Conservation (phyloP, 345 rosid species). For the Corchorus olitorius region DNA sequence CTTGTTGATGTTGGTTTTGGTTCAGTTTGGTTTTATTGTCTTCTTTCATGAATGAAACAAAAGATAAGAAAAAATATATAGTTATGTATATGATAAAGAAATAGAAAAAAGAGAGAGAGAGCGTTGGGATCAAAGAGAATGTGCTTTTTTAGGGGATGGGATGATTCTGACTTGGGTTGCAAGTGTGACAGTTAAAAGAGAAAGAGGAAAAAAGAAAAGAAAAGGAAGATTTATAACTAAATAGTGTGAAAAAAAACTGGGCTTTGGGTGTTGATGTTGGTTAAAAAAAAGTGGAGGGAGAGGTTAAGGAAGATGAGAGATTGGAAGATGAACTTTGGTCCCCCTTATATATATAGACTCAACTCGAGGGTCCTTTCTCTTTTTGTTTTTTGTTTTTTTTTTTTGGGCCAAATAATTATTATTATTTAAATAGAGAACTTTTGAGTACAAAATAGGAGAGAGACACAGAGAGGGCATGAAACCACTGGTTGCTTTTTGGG, state of each 20-base stretch:
- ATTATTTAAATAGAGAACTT: too few relatives aligned
- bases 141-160: slow-evolving; percentile 17
- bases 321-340: neutral
- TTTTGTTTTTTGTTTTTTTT: neutral
- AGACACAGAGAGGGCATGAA: neutral
- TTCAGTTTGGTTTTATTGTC: slow-evolving; percentile 12
- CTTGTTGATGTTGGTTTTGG: neutral
- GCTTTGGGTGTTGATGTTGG: neutral
- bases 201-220: too few relatives aligned
- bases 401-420: neutral
- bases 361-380: too few relatives aligned
- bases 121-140: slow-evolving; percentile 22
- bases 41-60: slow-evolving; percentile 22
- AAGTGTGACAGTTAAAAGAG: neutral
- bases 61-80: neutral
- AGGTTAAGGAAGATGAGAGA: neutral
- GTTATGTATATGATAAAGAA: too few relatives aligned
- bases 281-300: neutral
- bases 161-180: slow-evolving; percentile 2
- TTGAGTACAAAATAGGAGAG: neutral
- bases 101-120: neutral
- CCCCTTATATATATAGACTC: slow-evolving; percentile 14
- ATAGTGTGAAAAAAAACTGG: neutral
- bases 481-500: neutral
- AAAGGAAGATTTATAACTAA: neutral